Percentiles rank a stretch among this genome's conserved stretches.
These are phyloP conservation scores for Fraxinus sp. DNA, from an alignment of 305 asterid species.

Conservation along the genomic window DNA sequence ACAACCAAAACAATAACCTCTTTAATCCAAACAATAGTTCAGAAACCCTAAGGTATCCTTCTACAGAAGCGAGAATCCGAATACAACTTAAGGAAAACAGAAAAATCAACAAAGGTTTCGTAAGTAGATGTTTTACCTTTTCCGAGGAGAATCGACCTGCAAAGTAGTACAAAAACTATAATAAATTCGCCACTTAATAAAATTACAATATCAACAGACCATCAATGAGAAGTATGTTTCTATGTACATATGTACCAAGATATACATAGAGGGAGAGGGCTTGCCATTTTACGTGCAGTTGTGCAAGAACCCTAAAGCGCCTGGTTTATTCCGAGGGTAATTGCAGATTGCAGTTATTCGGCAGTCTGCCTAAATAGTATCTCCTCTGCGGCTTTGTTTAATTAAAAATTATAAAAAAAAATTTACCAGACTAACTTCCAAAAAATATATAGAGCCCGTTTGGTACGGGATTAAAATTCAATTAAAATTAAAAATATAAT, in stretches of 20 bases:
- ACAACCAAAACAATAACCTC: constrained; percentile 12
- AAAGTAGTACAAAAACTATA: constrained; percentile 19
- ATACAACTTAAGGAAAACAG: not conserved
- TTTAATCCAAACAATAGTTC: constrained; percentile 6
- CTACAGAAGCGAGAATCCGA: not conserved
- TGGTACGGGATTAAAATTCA: no score
- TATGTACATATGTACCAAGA: not conserved
- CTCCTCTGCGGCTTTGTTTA: not conserved
- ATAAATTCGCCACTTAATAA: not conserved
- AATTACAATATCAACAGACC: not conserved
- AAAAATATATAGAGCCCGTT: no score
- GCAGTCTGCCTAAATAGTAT: not conserved
- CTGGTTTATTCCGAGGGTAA: constrained; percentile 20
- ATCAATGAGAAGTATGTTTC: not conserved
- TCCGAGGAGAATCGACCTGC: constrained; percentile 94
- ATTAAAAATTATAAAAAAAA: no score
- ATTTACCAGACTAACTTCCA: no score
- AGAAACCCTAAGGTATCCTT: constrained; percentile 16
- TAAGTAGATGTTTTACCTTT: constrained; percentile 41
- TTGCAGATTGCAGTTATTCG: not conserved
- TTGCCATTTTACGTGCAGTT: constrained; percentile 47
- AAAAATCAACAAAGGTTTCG: not conserved
- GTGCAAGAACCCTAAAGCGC: constrained; percentile 51
- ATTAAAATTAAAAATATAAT: no score
- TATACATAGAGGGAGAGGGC: constrained; percentile 13